A percentile compares a stretch with the other conserved stretches of the same genome.
Evolutionary conservation across 331 rosid genomes (phyloP).

Genomic region (Phaseolus coccineus): DNA sequence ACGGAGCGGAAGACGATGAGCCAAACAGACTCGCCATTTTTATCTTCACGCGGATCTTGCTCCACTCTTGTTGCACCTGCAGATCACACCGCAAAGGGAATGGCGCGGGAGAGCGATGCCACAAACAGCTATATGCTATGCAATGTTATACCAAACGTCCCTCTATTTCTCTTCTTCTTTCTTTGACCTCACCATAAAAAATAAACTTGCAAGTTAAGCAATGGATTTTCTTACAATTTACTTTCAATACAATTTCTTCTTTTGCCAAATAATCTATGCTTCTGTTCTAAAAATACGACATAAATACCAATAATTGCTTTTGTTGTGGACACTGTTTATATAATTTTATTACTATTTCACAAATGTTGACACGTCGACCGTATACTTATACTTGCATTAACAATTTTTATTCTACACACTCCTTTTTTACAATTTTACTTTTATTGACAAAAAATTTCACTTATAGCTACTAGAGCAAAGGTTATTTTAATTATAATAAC

Average conservation of each 20-base stretch:
- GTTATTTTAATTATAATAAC: too few species aligned
- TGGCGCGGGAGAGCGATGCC: slow-evolving; percentile 48
- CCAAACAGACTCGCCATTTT: slow-evolving; percentile 71
- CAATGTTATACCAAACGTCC: neutral
- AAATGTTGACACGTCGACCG: too few species aligned
- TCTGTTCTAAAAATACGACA: too few species aligned
- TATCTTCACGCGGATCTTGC: slow-evolving; percentile 34
- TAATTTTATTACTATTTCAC: too few species aligned
- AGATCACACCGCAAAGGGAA: slow-evolving; percentile 22
- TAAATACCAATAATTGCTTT: too few species aligned
- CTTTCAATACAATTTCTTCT: neutral
- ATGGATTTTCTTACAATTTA: slow-evolving; percentile 1
- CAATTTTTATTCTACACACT: too few species aligned
- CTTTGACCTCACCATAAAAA: neutral
- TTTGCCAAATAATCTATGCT: too few species aligned
- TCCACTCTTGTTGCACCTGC: slow-evolving; percentile 2
- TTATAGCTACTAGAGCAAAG: too few species aligned
- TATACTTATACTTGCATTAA: too few species aligned
- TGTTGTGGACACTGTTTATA: too few species aligned
- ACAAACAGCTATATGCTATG: neutral
- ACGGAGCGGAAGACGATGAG: slow-evolving; percentile 50
- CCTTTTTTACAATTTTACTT: too few species aligned
- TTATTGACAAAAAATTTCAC: too few species aligned
- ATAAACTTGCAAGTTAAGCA: neutral
- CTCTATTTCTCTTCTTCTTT: slow-evolving; percentile 1